These are phyloP conservation scores for Backusella parvicylindrica DNA, from an alignment of 192 early-diverging fungal genomes.

Conservation along the genomic window DNA sequence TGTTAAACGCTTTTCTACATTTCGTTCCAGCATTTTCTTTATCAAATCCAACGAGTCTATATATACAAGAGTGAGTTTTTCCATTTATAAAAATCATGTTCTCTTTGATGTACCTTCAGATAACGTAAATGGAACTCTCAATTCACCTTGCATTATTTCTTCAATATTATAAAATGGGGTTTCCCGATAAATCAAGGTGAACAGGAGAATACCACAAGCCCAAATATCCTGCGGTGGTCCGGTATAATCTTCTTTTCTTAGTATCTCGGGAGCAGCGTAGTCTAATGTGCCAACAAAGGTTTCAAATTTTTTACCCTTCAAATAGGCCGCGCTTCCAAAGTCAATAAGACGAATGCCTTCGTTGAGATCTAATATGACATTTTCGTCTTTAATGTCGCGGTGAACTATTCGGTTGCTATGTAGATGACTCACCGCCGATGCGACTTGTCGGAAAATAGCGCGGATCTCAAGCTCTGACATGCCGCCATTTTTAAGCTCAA, in stretches of 20 bases:
- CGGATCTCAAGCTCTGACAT: constrained; percentile 56
- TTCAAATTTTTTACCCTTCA: constrained; percentile 57
- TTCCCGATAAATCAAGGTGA: constrained; percentile 68
- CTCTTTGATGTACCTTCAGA: constrained; percentile 9
- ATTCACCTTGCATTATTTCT: constrained; percentile 54
- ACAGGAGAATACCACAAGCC: constrained; percentile 75
- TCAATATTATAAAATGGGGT: constrained; percentile 69
- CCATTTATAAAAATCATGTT: not conserved
- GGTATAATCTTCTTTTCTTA: constrained; percentile 61
- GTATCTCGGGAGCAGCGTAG: constrained; percentile 73
- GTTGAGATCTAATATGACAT: constrained; percentile 64
- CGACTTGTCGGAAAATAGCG: constrained; percentile 57
- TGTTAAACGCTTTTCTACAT: constrained; percentile 65
- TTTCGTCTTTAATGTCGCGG: constrained; percentile 89
- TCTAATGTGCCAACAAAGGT: constrained; percentile 72
- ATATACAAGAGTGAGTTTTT: not conserved
- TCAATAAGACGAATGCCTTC: constrained; percentile 71
- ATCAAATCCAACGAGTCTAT: constrained; percentile 59
- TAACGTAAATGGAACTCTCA: constrained; percentile 24
- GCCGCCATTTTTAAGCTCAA: constrained; percentile 48
- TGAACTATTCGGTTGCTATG: constrained; percentile 68
- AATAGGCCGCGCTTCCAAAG: constrained; percentile 71
- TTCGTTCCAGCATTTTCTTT: constrained; percentile 67
- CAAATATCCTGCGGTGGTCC: constrained; percentile 85
- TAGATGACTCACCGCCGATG: constrained; percentile 53